Evolutionary conservation across 495 filamentous ascomycete species (phyloP).

Genomic region (Penicillium odoratum): DNA sequence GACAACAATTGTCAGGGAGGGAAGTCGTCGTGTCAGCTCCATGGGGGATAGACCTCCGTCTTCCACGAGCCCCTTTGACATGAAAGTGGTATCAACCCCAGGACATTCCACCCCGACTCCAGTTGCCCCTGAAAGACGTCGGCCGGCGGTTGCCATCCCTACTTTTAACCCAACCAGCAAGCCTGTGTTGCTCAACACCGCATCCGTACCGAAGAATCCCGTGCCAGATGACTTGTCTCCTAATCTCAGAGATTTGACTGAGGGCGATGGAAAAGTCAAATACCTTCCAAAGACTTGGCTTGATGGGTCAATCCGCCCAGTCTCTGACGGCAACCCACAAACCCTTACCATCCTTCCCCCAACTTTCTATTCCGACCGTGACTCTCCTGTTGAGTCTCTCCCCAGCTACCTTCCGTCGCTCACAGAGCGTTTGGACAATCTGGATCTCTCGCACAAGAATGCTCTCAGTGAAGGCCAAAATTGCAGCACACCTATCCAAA

Average conservation of each 20-base stretch:
- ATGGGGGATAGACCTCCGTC: background rate
- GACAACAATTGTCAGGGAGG: background rate
- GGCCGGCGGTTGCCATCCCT: background rate
- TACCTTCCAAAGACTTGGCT: conserved; percentile 14
- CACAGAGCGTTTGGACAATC: conserved; percentile 15
- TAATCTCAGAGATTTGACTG: conserved; percentile 4
- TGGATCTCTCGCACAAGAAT: background rate
- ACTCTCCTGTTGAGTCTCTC: background rate
- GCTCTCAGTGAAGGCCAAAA: background rate
- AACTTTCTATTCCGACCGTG: background rate
- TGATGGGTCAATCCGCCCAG: background rate
- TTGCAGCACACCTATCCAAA: background rate
- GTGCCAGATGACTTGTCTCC: conserved; percentile 8
- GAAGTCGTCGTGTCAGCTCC: background rate
- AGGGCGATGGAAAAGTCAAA: conserved; percentile 11
- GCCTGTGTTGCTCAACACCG: background rate
- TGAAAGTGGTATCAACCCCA: background rate
- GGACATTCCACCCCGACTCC: background rate
- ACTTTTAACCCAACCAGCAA: background rate
- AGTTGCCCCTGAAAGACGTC: background rate
- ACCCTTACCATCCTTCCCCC: background rate
- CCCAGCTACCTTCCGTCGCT: conserved; percentile 8
- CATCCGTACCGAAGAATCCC: background rate
- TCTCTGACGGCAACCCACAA: background rate
- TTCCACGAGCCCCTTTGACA: background rate